Evolutionary conservation across 225 moss, liverwort and hornwort genomes (phyloP), one percentile per base, ranked within the genome.

Genomic region (Ulota crispa): DNA sequence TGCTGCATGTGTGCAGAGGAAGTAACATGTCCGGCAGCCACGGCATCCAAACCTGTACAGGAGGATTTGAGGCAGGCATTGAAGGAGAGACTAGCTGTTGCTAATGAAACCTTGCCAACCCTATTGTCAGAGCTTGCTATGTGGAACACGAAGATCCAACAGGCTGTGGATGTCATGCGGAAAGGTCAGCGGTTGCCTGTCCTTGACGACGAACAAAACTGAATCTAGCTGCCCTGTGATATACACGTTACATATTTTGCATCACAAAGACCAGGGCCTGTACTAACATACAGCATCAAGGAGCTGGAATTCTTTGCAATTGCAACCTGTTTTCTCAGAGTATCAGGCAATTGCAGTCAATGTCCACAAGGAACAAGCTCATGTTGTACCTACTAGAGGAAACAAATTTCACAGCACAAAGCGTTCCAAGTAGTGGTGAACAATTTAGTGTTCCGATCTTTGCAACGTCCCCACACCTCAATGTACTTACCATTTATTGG

Each of bases 81-180:
- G 64, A 86, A 86, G 77, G 88, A 65, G 72, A 82, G 90, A 72
- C 70, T 90, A 30, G 65, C 74, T 72, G 54, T 62, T 59, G 90
- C 90, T 18, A 84, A 90, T 82, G 69, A 74, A 27, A 73, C 55
- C 41, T 84, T 88, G 80, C 86, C 88, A 42, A 81, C 68, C 14
- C 66, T 88, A 26, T 67, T 84, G 80, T 64, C 77, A 75, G 86
- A 90, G 77, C 77, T 90, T 50, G 80, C 70, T 6, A 86, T 61
- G 81, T 90, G 90, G 90, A 86, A 86, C 50, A 68, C 78, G 21
- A 90, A 88, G 80, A 77, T 90, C 66, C 83, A 86, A 78, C 77
- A 77, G 69, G 88, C 90, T 69, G 79, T 90, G 83, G 87, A 82
- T 54, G 67, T 85, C 21, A 80, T 78, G 87, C 80, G 81, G 26